A percentile compares a stretch with the other conserved stretches of the same genome.
phyloP scores from a whole-genome alignment of 345 rosid species.

The Noccaea caerulescens region DNA sequence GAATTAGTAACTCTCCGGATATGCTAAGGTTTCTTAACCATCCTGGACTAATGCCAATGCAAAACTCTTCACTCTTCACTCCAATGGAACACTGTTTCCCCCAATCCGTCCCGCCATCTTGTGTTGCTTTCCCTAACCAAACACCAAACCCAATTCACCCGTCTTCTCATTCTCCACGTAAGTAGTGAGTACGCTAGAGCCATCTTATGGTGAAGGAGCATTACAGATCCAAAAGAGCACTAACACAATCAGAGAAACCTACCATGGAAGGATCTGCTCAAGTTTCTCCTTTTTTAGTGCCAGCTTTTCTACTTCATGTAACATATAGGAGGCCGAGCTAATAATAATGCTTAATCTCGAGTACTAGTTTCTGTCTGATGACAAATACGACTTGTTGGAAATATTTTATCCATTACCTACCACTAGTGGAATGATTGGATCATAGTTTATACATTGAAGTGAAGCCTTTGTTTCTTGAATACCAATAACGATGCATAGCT shows the following conservation, averaged over 20 bases:
- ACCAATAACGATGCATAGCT: constrained; percentile 11
- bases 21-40: constrained; percentile 32
- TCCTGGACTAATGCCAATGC: constrained; percentile 34
- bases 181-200: constrained; percentile 12
- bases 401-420: not conserved
- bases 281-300: constrained; percentile 5
- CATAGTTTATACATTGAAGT: constrained; percentile 29
- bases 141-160: constrained; percentile 22
- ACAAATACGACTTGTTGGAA: constrained; percentile 8
- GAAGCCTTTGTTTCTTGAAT: constrained; percentile 25
- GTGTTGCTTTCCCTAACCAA: constrained; percentile 27
- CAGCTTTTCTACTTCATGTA: constrained; percentile 30
- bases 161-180: constrained; percentile 6
- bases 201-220: constrained; percentile 5
- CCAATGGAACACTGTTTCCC: constrained; percentile 30
- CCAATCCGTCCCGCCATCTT: constrained; percentile 25
- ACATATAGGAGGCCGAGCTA: constrained; percentile 5
- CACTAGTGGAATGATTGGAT: not conserved
- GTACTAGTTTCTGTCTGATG: constrained; percentile 23
- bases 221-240: constrained; percentile 20
- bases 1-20: not conserved
- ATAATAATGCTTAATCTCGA: not conserved
- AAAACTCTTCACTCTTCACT: constrained; percentile 18
- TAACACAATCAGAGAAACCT: not conserved
- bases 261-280: constrained; percentile 27